Evolutionary conservation across 768 basidiomycete genomes (phyloP).

Genomic region (Pholiota molesta): DNA sequence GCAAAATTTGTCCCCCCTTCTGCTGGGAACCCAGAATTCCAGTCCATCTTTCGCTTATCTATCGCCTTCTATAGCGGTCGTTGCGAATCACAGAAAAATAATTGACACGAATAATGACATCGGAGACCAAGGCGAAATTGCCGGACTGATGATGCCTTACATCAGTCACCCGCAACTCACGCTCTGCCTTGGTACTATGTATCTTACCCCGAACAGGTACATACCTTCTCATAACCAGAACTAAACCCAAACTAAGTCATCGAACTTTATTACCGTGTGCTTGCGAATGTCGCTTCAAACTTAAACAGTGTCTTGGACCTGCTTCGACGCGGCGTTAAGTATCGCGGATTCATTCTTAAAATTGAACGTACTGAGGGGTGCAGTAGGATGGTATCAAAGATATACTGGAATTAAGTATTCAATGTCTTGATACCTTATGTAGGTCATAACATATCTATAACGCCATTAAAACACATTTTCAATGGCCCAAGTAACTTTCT

Average conservation of each 20-base stretch:
- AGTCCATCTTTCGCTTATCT: not conserved
- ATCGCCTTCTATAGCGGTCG: not conserved
- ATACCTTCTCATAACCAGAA: not conserved
- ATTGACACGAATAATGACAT: not conserved
- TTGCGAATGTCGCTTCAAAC: not conserved
- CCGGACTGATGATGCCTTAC: not conserved
- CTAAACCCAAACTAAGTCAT: too few species aligned
- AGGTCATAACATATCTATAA: not conserved
- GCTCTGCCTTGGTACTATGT: not conserved
- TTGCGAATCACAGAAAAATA: not conserved
- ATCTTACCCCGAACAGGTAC: not conserved
- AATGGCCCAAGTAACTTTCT: not conserved
- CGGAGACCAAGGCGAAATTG: constrained; percentile 1
- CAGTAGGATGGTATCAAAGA: not conserved
- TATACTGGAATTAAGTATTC: not conserved
- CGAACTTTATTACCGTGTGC: not conserved
- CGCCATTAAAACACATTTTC: not conserved
- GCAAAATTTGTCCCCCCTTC: not conserved
- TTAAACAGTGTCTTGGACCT: not conserved
- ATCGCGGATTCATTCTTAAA: not conserved
- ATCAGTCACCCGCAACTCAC: not conserved
- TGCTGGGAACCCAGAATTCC: not conserved
- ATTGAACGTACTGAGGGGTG: not conserved
- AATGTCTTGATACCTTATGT: not conserved
- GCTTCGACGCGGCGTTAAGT: not conserved